These are phyloP conservation scores for Carallia pectinifolia DNA, from an alignment of 345 rosid species.

Conservation along the genomic window DNA sequence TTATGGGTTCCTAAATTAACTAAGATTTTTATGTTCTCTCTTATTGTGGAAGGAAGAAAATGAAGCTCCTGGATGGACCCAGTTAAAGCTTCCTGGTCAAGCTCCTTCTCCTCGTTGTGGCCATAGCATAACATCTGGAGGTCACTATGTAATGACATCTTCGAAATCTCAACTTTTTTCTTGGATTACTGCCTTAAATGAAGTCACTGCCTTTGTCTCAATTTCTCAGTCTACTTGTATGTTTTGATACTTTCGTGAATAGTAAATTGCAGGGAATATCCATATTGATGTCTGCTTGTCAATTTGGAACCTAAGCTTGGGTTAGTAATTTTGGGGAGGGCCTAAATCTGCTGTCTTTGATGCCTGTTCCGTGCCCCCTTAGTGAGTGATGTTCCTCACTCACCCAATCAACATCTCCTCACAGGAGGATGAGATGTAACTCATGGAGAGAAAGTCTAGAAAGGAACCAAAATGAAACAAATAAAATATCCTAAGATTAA, in stretches of 20 bases:
- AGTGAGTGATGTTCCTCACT: no score
- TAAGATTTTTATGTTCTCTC: constrained; percentile 21
- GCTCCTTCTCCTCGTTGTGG: constrained; percentile 95
- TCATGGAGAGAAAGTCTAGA: no score
- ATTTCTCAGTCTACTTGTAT: not conserved
- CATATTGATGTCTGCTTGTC: not conserved
- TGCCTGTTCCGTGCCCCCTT: no score
- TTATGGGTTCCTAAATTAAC: not conserved
- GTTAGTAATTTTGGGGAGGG: no score
- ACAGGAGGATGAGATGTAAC: no score
- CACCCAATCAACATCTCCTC: no score
- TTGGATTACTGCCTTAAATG: not conserved
- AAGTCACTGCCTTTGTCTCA: not conserved
- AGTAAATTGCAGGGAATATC: not conserved
- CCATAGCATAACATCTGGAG: constrained; percentile 87
- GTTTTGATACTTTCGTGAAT: not conserved
- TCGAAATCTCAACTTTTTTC: constrained; percentile 17
- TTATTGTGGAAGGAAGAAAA: constrained; percentile 89
- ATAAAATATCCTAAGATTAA: no score
- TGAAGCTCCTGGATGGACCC: constrained; percentile 98
- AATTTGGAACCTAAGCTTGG: no score
- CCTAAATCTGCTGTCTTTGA: no score
- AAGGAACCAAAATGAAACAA: no score
- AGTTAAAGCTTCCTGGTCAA: constrained; percentile 98
- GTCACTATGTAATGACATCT: constrained; percentile 67